These are phyloP conservation scores for Nyctanthes arbortristis DNA, from an alignment of 257 asterid genomes.

Conservation along the genomic window DNA sequence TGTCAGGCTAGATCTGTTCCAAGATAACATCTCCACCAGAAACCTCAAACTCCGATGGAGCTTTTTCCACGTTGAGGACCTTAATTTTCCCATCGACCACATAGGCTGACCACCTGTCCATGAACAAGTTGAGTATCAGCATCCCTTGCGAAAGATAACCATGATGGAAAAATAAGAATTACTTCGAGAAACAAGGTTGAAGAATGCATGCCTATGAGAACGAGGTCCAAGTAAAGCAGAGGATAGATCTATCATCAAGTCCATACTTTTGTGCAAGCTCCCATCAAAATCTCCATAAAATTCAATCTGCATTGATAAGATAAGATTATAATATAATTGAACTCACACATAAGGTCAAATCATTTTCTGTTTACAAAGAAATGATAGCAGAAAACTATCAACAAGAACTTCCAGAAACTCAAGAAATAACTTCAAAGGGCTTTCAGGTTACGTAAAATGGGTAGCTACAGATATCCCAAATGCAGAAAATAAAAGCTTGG, in stretches of 20 bases:
- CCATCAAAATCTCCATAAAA: constrained; percentile 97
- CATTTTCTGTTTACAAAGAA: neutral
- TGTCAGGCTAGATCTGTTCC: constrained; percentile 57
- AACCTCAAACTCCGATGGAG: constrained; percentile 82
- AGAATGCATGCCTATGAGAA: constrained; percentile 60
- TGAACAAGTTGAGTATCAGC: constrained; percentile 2
- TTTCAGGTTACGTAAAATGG: neutral
- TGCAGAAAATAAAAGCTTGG: too few species aligned
- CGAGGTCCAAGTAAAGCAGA: constrained; percentile 89
- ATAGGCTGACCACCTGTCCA: constrained; percentile 89
- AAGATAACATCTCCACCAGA: constrained; percentile 85
- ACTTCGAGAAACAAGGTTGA: neutral
- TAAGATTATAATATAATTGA: neutral
- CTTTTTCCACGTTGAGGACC: constrained; percentile 78
- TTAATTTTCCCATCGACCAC: constrained; percentile 84
- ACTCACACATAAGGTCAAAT: neutral
- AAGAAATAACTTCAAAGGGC: too few species aligned
- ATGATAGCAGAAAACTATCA: neutral
- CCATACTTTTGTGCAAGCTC: constrained; percentile 90
- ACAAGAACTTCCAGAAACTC: neutral
- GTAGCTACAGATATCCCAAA: neutral
- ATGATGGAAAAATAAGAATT: neutral
- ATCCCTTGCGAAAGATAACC: neutral
- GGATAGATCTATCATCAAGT: constrained; percentile 70
- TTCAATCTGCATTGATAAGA: constrained; percentile 64